These are phyloP conservation scores for Gautieria morchelliformis DNA, from an alignment of 768 basidiomycete species.

Conservation along the genomic window DNA sequence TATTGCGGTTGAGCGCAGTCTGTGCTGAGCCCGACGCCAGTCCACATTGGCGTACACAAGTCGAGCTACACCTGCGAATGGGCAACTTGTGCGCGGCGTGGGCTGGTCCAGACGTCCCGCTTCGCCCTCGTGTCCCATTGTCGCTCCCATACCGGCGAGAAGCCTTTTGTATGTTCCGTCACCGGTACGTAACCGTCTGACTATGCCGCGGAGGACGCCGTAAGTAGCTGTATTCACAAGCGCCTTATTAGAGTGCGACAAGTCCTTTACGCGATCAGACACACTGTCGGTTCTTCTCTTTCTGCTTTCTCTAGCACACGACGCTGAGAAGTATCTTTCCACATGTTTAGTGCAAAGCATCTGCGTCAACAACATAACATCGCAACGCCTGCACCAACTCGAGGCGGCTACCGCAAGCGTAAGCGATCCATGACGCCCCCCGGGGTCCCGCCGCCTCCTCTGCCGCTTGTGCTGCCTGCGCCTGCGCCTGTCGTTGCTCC, in stretches of 20 bases:
- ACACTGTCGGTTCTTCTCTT: constrained; percentile 37
- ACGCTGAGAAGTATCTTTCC: too few relatives aligned
- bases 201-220: neutral
- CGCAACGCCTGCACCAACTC: constrained; percentile 59
- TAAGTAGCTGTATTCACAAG: neutral
- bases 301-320: neutral
- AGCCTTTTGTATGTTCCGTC: constrained; percentile 75
- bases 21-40: constrained; percentile 27
- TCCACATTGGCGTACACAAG: constrained; percentile 76
- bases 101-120: constrained; percentile 77
- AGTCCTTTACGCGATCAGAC: constrained; percentile 90
- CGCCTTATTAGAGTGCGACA: constrained; percentile 71
- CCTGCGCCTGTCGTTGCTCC: too few relatives aligned
- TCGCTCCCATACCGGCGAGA: constrained; percentile 89
- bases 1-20: neutral
- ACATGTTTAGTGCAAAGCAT: constrained; percentile 50
- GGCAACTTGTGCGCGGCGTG: constrained; percentile 69
- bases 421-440: constrained; percentile 34
- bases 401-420: constrained; percentile 62
- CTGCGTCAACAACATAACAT: constrained; percentile 84
- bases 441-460: neutral
- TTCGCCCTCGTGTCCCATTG: constrained; percentile 89
- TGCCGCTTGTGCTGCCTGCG: neutral
- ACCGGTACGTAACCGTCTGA: constrained; percentile 47
- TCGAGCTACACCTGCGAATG: constrained; percentile 87